Evolutionary conservation across 2,329 filamentous ascomycete genomes (phyloP).

Genomic region (Hypocrella siamensis): DNA sequence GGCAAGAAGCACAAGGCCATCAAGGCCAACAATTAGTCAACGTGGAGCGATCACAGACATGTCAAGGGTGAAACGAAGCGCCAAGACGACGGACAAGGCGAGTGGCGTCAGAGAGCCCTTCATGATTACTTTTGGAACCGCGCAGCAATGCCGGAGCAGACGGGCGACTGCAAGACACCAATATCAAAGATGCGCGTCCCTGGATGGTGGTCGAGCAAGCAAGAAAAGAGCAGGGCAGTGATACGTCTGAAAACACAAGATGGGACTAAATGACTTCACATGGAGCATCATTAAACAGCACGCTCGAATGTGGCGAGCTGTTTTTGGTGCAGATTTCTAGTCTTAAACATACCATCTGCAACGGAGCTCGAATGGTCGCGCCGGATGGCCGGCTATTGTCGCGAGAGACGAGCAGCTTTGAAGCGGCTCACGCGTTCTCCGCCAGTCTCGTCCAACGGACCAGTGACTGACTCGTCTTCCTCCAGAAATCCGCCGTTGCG

Average conservation of each 20-base stretch:
- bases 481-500: conserved; percentile 68
- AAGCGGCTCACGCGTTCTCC: conserved; percentile 57
- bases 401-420: conserved; percentile 51
- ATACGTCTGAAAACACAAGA: not conserved
- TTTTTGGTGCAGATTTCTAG: too few relatives aligned
- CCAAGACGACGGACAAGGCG: conserved; percentile 27
- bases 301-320: too few relatives aligned
- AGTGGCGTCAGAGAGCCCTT: conserved; percentile 47
- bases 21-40: too few relatives aligned
- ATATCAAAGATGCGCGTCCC: too few relatives aligned
- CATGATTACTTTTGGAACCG: conserved; percentile 37
- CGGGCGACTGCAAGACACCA: conserved; percentile 9
- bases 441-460: conserved; percentile 52
- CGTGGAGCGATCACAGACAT: conserved; percentile 20
- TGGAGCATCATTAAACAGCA: too few relatives aligned
- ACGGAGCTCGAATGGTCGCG: too few relatives aligned
- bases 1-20: too few relatives aligned
- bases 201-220: too few relatives aligned
- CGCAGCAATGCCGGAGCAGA: conserved; percentile 39
- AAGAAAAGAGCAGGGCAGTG: not conserved
- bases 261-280: not conserved
- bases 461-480: conserved; percentile 50
- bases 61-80: conserved; percentile 51
- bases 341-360: too few relatives aligned
- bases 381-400: too few relatives aligned